Evolutionary conservation across 2,329 filamentous ascomycete genomes (phyloP).

Genomic region (Pseudogymnoascus sp.): DNA sequence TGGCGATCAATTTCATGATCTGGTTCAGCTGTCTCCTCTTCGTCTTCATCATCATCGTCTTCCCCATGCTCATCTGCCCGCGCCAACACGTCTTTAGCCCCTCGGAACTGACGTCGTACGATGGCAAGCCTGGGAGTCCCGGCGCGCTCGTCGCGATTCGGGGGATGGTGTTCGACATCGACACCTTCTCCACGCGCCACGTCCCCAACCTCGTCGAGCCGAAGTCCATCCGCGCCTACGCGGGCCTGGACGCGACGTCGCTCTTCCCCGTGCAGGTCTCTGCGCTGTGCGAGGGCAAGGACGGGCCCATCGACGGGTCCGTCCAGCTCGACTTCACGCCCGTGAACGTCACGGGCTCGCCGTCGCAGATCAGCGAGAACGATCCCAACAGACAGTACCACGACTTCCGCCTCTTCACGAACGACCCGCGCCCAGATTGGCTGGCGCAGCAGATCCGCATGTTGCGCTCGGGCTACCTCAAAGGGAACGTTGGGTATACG

Average conservation of each 20-base stretch:
- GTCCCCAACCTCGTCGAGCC: slow-evolving; percentile 57
- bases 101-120: slow-evolving; percentile 61
- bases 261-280: slow-evolving; percentile 94
- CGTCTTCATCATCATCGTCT: slow-evolving; percentile 82
- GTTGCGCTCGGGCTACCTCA: slow-evolving; percentile 70
- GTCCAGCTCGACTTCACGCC: slow-evolving; percentile 80
- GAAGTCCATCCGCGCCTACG: slow-evolving; percentile 66
- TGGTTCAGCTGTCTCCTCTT: slow-evolving; percentile 75
- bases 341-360: slow-evolving; percentile 64
- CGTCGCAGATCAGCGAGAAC: slow-evolving; percentile 52
- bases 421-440: slow-evolving; percentile 82
- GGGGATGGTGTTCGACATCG: slow-evolving; percentile 80
- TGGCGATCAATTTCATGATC: slow-evolving; percentile 96
- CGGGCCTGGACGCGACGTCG: slow-evolving; percentile 74
- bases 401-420: slow-evolving; percentile 80
- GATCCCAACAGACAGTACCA: slow-evolving; percentile 78
- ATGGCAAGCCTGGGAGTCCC: slow-evolving; percentile 58
- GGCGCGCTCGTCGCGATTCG: slow-evolving; percentile 71
- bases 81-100: slow-evolving; percentile 81
- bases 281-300: slow-evolving; percentile 73
- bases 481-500: slow-evolving; percentile 80
- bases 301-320: slow-evolving; percentile 53
- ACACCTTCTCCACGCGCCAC: slow-evolving; percentile 62
- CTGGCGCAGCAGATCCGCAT: slow-evolving; percentile 80
- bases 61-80: slow-evolving; percentile 83